Base-by-base conservation (phyloP, 2,329 filamentous ascomycete species). In the Botrytis porri region DNA sequence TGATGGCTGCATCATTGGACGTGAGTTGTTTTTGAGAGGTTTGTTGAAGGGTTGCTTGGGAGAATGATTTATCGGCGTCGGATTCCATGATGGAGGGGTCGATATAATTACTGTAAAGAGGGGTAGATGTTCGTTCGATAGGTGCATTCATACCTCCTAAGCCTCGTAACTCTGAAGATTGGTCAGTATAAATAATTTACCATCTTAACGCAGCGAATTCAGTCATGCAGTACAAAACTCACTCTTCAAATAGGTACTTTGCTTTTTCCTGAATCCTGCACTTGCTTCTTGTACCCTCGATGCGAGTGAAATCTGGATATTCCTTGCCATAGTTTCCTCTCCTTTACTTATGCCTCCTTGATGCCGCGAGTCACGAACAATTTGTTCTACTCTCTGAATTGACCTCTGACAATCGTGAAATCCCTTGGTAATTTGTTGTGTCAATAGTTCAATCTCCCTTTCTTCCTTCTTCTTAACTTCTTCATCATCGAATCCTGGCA, bases 401-500 rank as follows among this genome's bases (percentile, higher is more conserved):
- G 93, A 92, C 74, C 89, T 89, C 82, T 98, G 95, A 81, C 96
- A 99, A 71, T 92, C 89, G 79, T 97, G 94, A 80, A 99, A 99
- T 61, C 89, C 89, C 74, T 89, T 89, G 1, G 96, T 99, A 79
- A 99, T 96, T 75, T 92, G 89, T 82, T 97, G 93, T 0, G 96
- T 99, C 79, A 98, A 85, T 75, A 87, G 86, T 84, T 99, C 96
- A 79, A 99, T 99, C 81, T 97, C 91, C 69, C 88, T 85, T 84
- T 98, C 96, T 82, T 99, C 96, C 74, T 89, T 88, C 81, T 87
- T 91, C 84, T 97, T 96, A 60, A 94, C 88, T 71, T 94, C 93
- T 78, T 98, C 95, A 79, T 99, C 96, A 80, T 98, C 94, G 83
- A 99, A 99, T 41, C 95, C 95, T 0, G 96, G 96, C 22, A 99